Evolutionary conservation across 169 alveolate genomes (phyloP).

Genomic region (Cryptosporidium parvum): DNA sequence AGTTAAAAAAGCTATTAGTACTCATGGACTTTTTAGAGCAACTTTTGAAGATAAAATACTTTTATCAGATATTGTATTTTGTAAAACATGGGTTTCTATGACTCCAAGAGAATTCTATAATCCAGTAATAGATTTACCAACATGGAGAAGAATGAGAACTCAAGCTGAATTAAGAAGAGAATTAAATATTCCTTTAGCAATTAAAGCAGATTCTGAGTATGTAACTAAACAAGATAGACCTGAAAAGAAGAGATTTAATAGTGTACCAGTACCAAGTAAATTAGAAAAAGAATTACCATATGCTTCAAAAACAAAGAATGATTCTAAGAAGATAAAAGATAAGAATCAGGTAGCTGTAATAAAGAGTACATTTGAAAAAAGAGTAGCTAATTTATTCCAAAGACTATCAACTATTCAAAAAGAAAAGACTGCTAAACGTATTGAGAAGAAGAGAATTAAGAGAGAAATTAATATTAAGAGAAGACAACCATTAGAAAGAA

Average conservation of each 20-base stretch:
- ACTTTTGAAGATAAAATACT: conserved; percentile 98
- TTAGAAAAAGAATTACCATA: conserved; percentile 78
- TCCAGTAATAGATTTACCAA: conserved; percentile 81
- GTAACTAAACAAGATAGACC: conserved; percentile 70
- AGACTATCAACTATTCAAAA: conserved; percentile 60
- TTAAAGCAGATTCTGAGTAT: conserved; percentile 74
- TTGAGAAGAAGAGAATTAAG: conserved; percentile 58
- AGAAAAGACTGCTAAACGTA: conserved; percentile 44
- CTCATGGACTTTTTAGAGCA: conserved; percentile 97
- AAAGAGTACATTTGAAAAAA: conserved; percentile 66
- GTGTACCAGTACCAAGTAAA: conserved; percentile 77
- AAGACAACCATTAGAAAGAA: conserved; percentile 61
- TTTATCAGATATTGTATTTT: conserved; percentile 95
- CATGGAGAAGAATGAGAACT: conserved; percentile 82
- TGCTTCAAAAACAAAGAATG: conserved; percentile 75
- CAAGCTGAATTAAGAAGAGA: conserved; percentile 81
- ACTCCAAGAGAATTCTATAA: conserved; percentile 80
- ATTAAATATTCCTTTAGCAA: conserved; percentile 76
- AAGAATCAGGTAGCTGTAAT: conserved; percentile 65
- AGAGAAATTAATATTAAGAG: conserved; percentile 48
- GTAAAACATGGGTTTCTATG: conserved; percentile 92
- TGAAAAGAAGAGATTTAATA: conserved; percentile 73
- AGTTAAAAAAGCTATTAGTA: conserved; percentile 94
- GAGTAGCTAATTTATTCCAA: conserved; percentile 73
- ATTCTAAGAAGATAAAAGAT: conserved; percentile 32